Evolutionary conservation across 192 early-diverging fungal species (phyloP), one percentile per base, ranked within the genome.

Genomic region (Coemansia sp.): DNA sequence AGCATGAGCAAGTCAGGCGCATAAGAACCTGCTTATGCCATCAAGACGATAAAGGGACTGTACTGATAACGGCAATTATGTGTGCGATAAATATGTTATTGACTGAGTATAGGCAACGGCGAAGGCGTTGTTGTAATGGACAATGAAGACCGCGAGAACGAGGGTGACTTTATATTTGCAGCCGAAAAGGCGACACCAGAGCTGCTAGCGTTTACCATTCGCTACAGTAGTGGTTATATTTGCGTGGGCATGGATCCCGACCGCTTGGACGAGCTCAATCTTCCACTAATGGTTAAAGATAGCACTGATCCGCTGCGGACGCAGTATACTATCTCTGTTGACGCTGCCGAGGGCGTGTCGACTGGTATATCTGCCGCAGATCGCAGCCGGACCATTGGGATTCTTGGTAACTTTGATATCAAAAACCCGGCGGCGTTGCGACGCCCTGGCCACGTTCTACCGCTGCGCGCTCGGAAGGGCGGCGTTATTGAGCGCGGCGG

Each of bases 121-220:
- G 87, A 95, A 62, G 92, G 93, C 68, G 83, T 99, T 6, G 77
- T 99, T 19, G 97, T 92, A 3, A 92, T 97, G 65, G 97, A 99
- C 81, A 92, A 97, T 71, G 96, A 98, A 67, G 95, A 97, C 68
- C 91, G 96, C 16, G 97, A 99, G 80, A 99, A 99, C 82, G 97
- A 99, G 74, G 97, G 97, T 35, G 97, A 99, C 74, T 80, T 99
- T 51, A 93, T 99, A 62, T 94, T 97, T 70, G 93, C 97, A 0
- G 97, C 91, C n/a, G 89, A 98, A 78, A 91, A 93, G 74, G 75
- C 93, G 10, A 97, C 93, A 1, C 88, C 90, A 0, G 93, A 93
- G 68, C 90, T 95, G 69, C 88, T 95, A 82, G 96, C 96, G 1
- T 99, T 99, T 67, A 87, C 96, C 74, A 91, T 99, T 81, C 89